These are phyloP conservation scores for Ensete ventricosum DNA, from an alignment of 176 grass and related monocot species.

Conservation along the genomic window DNA sequence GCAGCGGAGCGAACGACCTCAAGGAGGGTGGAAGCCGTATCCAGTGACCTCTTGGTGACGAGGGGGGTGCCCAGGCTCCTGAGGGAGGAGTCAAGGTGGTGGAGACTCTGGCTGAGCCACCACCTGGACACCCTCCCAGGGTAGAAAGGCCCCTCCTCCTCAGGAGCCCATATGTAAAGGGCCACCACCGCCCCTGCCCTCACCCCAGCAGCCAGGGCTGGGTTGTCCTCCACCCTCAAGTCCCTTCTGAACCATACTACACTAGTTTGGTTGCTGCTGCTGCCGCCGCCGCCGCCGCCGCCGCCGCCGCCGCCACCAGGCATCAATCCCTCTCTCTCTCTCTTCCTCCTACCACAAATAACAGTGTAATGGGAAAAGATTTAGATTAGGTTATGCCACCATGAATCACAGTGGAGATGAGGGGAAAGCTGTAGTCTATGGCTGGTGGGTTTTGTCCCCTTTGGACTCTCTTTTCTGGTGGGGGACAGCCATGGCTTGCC, in stretches of 20 bases:
- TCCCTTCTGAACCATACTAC: slow-evolving; percentile 88
- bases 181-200: slow-evolving; percentile 55
- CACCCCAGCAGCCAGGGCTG: slow-evolving; percentile 55
- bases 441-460: not conserved
- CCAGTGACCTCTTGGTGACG: slow-evolving; percentile 47
- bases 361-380: not conserved
- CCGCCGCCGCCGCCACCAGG: not conserved
- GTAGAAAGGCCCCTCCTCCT: slow-evolving; percentile 67
- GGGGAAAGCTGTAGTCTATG: not conserved
- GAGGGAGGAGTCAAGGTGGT: slow-evolving; percentile 69
- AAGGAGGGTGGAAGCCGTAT: slow-evolving; percentile 54
- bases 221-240: slow-evolving; percentile 82
- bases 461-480: not conserved
- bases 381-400: not conserved
- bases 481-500: not conserved
- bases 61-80: slow-evolving; percentile 59
- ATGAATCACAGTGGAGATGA: not conserved
- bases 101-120: slow-evolving; percentile 77
- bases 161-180: slow-evolving; percentile 70
- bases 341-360: not conserved
- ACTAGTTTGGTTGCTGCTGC: slow-evolving; percentile 12
- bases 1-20: slow-evolving; percentile 55
- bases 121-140: slow-evolving; percentile 75
- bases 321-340: not conserved
- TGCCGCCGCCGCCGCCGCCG: not conserved